phyloP scores from a whole-genome alignment of 352 stramenopile genomes.

The Phytophthora podocarpi region DNA sequence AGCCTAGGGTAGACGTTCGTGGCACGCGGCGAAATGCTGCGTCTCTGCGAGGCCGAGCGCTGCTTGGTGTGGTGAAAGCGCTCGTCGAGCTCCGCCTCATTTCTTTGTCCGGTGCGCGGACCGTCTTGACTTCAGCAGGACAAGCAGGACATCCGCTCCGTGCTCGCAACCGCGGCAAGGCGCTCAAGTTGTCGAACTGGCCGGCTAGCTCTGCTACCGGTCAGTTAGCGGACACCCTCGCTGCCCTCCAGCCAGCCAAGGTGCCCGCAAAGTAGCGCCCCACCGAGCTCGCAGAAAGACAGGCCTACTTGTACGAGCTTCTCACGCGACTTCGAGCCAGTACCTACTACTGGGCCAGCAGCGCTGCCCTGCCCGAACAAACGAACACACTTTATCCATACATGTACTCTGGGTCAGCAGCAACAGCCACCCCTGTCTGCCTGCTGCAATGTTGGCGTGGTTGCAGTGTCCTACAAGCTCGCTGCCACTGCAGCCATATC shows the following conservation, averaged over 20 bases:
- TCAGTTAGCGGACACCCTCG: neutral
- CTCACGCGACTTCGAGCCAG: too few species aligned
- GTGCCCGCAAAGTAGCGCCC: conserved; percentile 14
- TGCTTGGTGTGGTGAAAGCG: conserved; percentile 12
- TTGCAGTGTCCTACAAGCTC: conserved; percentile 4
- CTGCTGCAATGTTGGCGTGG: conserved; percentile 2
- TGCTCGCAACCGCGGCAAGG: neutral
- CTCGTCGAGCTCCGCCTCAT: conserved; percentile 6
- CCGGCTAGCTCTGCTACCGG: neutral
- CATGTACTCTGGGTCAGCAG: too few species aligned
- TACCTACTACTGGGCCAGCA: too few species aligned
- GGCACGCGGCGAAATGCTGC: conserved; percentile 11
- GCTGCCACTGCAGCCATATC: neutral
- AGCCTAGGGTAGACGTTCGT: too few species aligned
- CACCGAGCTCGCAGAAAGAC: conserved; percentile 21
- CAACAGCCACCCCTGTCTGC: neutral
- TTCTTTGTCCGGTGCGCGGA: conserved; percentile 7
- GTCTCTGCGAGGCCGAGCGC: conserved; percentile 5
- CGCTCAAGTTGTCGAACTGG: neutral
- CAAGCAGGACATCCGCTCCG: neutral
- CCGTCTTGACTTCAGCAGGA: conserved; percentile 9
- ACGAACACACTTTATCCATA: too few species aligned
- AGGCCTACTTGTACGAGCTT: conserved; percentile 8
- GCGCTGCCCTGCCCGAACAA: too few species aligned
- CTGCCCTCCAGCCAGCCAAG: conserved; percentile 2